phyloP scores from a whole-genome alignment of 352 stramenopile genomes.

The Phytophthora ramorum region DNA sequence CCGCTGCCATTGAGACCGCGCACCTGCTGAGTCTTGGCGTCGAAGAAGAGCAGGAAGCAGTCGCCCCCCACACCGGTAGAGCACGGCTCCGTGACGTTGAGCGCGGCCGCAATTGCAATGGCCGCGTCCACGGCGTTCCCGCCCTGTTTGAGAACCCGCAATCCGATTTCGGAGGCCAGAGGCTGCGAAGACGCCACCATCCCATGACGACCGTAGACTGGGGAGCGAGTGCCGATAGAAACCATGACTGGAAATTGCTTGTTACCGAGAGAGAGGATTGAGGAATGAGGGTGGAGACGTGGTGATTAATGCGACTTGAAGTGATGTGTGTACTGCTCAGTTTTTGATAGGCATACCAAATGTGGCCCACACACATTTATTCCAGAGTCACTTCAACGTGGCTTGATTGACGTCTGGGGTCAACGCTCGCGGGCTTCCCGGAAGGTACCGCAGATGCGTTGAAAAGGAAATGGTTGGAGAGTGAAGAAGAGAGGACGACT shows the following conservation, averaged over 20 bases:
- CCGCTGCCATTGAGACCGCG: constrained; percentile 94
- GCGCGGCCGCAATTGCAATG: constrained; percentile 61
- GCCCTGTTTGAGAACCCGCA: constrained; percentile 88
- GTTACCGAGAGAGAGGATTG: constrained; percentile 6
- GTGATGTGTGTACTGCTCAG: constrained; percentile 7
- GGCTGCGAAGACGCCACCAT: constrained; percentile 95
- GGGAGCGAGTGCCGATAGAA: constrained; percentile 77
- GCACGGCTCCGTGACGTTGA: constrained; percentile 76
- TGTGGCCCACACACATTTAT: not conserved
- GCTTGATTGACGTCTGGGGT: constrained; percentile 7
- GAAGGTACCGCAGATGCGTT: constrained; percentile 1
- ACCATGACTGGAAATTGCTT: constrained; percentile 35
- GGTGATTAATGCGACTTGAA: constrained; percentile 8
- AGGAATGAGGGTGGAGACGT: constrained; percentile 10
- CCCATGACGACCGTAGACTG: constrained; percentile 89
- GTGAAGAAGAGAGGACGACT: not conserved
- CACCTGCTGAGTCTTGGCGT: constrained; percentile 86
- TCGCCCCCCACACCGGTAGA: constrained; percentile 91
- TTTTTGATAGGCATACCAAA: not conserved
- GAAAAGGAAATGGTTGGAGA: not conserved
- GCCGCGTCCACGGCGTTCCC: constrained; percentile 96
- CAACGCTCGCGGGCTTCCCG: constrained; percentile 5
- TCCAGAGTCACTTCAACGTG: constrained; percentile 12
- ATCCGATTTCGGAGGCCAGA: constrained; percentile 92
- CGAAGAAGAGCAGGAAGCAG: constrained; percentile 97